Percentiles rank a stretch among this genome's conserved stretches.
Evolutionary conservation across 345 rosid species (phyloP).

Genomic region (Balakata baccata): DNA sequence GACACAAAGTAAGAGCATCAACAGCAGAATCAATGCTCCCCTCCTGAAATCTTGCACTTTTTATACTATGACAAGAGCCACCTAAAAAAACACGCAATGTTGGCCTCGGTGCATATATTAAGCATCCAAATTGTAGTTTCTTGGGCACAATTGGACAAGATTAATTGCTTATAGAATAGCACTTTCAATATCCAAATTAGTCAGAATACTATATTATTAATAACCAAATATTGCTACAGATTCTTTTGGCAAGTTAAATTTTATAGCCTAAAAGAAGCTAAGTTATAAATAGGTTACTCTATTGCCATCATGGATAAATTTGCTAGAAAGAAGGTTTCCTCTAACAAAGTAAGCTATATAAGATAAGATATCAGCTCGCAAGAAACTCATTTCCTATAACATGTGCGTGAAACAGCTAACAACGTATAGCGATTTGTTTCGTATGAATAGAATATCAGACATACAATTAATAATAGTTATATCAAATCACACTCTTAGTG

Average conservation of each 20-base stretch:
- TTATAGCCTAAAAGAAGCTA: too few relatives aligned
- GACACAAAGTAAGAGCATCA: not conserved
- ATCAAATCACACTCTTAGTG: too few relatives aligned
- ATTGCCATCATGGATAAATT: too few relatives aligned
- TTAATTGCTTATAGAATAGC: not conserved
- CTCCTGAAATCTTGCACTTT: not conserved
- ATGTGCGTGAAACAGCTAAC: too few relatives aligned
- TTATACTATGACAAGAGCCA: not conserved
- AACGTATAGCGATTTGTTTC: too few relatives aligned
- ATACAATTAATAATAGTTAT: too few relatives aligned
- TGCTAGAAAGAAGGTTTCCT: too few relatives aligned
- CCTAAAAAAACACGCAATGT: not conserved
- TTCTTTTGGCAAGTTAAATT: not conserved
- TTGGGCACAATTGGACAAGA: not conserved
- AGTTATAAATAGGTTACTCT: too few relatives aligned
- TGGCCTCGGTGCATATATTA: not conserved
- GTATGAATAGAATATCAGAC: too few relatives aligned
- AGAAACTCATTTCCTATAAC: too few relatives aligned
- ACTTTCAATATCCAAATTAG: not conserved
- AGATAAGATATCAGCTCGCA: too few relatives aligned
- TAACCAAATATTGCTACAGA: not conserved
- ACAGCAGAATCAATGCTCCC: not conserved
- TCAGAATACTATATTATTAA: not conserved
- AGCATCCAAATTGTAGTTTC: not conserved
- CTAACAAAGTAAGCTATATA: too few relatives aligned